These are phyloP conservation scores for Olyra latifolia DNA, from an alignment of 176 grass and related monocot genomes.

Conservation along the genomic window DNA sequence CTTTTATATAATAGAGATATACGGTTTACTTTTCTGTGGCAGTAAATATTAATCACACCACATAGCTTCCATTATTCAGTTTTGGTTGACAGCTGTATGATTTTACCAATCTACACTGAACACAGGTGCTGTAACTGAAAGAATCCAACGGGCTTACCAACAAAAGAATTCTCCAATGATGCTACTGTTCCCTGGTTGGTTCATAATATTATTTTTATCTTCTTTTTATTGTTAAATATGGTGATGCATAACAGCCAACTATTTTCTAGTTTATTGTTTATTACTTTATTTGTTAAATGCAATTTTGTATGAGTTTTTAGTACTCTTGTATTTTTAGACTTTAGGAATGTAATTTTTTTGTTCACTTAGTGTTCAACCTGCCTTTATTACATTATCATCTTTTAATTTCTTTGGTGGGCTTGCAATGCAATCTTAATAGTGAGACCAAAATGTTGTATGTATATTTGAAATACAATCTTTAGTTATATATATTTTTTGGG, in stretches of 20 bases:
- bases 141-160: slow-evolving; percentile 67
- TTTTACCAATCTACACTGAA: background rate
- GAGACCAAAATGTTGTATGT: background rate
- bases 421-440: background rate
- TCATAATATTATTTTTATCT: slow-evolving; percentile 4
- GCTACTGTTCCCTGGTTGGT: slow-evolving; percentile 90
- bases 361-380: background rate
- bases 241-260: background rate
- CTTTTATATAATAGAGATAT: no score
- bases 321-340: background rate
- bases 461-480: background rate
- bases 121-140: slow-evolving; percentile 78
- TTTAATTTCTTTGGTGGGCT: background rate
- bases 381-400: background rate
- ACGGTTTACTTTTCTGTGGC: background rate
- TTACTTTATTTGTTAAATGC: background rate
- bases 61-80: background rate
- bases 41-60: background rate
- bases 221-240: background rate
- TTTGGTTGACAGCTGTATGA: background rate
- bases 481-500: background rate
- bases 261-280: background rate
- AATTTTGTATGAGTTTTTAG: background rate
- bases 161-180: slow-evolving; percentile 73
- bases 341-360: background rate